These are phyloP conservation scores for Polytrichum formosum DNA, from an alignment of 225 moss, liverwort and hornwort genomes.

Conservation along the genomic window DNA sequence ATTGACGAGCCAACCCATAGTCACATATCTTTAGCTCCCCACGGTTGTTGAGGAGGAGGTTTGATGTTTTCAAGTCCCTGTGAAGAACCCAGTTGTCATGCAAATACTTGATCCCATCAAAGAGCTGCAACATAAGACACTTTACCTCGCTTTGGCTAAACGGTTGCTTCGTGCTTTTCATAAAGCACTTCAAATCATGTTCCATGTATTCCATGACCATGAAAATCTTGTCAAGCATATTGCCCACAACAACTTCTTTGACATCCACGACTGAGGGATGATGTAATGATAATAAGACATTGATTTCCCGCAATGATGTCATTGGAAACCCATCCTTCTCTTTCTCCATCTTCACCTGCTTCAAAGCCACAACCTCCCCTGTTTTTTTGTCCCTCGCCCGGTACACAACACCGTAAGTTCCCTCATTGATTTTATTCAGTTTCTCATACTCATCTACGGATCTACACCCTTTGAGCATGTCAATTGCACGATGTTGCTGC, in stretches of 20 bases:
- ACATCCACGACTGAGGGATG: conserved; percentile 63
- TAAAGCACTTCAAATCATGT: conserved; percentile 60
- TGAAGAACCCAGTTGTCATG: conserved; percentile 75
- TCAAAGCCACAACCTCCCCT: conserved; percentile 59
- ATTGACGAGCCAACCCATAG: conserved; percentile 66
- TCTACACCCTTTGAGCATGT: conserved; percentile 71
- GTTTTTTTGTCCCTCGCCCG: conserved; percentile 50
- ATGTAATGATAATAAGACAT: conserved; percentile 59
- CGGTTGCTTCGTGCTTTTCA: conserved; percentile 67
- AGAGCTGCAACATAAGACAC: conserved; percentile 65
- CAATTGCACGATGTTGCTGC: conserved; percentile 43
- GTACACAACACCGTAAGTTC: conserved; percentile 66
- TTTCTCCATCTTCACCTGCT: conserved; percentile 70
- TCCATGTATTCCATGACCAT: conserved; percentile 83
- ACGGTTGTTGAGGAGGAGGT: conserved; percentile 17
- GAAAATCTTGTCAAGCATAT: conserved; percentile 55
- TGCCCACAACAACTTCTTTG: conserved; percentile 67
- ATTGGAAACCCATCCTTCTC: conserved; percentile 55
- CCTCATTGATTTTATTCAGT: conserved; percentile 18
- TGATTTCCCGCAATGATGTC: conserved; percentile 61
- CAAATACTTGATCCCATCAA: conserved; percentile 62
- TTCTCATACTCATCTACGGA: conserved; percentile 63
- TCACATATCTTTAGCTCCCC: conserved; percentile 61
- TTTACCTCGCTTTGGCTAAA: conserved; percentile 73
- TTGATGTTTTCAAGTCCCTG: conserved; percentile 37